Evolutionary conservation across 2,329 filamentous ascomycete genomes (phyloP).

Genomic region (Colletotrichum eremochloae): DNA sequence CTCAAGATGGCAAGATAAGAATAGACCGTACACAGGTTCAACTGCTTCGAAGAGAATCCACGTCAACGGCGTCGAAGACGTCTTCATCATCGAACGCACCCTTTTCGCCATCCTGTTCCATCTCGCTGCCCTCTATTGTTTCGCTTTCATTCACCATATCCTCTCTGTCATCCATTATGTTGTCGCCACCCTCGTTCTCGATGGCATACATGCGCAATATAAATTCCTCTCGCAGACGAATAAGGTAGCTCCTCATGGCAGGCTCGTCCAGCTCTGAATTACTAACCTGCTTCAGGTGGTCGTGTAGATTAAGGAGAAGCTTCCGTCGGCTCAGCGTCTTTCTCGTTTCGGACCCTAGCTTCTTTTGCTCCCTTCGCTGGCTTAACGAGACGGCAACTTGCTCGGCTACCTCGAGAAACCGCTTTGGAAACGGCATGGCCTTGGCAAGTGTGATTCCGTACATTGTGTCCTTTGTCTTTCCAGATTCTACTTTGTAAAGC

Average conservation of each 20-base stretch:
- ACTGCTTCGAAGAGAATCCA: constrained; percentile 7
- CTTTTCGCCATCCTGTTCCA: background rate
- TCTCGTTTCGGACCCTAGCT: constrained; percentile 69
- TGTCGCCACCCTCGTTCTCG: constrained; percentile 52
- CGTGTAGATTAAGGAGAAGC: constrained; percentile 78
- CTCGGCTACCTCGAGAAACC: constrained; percentile 77
- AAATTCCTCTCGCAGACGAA: constrained; percentile 80
- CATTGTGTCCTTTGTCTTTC: constrained; percentile 76
- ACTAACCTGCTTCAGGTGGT: constrained; percentile 77
- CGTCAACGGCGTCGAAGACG: constrained; percentile 19
- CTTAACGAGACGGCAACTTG: constrained; percentile 74
- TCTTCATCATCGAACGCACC: constrained; percentile 13
- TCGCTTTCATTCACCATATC: background rate
- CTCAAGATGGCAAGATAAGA: background rate
- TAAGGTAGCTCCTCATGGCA: constrained; percentile 73
- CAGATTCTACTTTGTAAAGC: constrained; percentile 86
- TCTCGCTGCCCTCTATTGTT: background rate
- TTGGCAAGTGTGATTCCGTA: constrained; percentile 89
- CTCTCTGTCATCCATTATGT: background rate
- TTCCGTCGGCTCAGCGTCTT: constrained; percentile 76
- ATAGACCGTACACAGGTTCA: background rate
- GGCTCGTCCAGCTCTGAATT: constrained; percentile 75
- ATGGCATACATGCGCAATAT: constrained; percentile 77
- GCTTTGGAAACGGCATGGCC: constrained; percentile 77
- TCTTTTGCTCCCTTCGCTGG: constrained; percentile 67